Percentiles rank a stretch among this genome's conserved stretches.
Evolutionary conservation across 495 filamentous ascomycete genomes (phyloP).

Genomic region (Parathielavia hyrcaniae): DNA sequence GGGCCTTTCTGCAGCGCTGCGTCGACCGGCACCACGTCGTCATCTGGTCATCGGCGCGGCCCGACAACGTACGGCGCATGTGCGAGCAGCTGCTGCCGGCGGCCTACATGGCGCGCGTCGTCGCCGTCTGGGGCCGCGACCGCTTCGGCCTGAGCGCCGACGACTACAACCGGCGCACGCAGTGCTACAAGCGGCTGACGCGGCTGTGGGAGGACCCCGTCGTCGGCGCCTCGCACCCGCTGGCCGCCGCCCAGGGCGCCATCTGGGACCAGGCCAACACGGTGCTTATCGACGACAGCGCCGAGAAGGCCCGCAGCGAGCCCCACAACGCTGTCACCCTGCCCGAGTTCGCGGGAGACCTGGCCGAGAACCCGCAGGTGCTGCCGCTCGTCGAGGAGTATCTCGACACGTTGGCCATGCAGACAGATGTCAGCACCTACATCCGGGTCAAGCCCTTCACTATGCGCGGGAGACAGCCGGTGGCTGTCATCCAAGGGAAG

Average conservation of each 20-base stretch:
- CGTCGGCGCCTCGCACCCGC: conserved; percentile 44
- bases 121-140: conserved; percentile 77
- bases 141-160: conserved; percentile 56
- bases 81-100: conserved; percentile 47
- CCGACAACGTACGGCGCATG: conserved; percentile 61
- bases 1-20: conserved; percentile 60
- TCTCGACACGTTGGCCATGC: conserved; percentile 38
- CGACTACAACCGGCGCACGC: conserved; percentile 64
- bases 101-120: conserved; percentile 40
- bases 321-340: conserved; percentile 78
- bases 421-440: conserved; percentile 45
- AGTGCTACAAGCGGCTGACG: conserved; percentile 80
- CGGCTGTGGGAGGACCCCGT: conserved; percentile 59
- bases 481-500: neutral
- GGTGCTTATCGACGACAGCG: conserved; percentile 78
- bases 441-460: conserved; percentile 36
- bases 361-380: conserved; percentile 31
- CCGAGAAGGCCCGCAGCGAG: conserved; percentile 70
- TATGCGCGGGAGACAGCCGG: neutral
- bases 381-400: conserved; percentile 47
- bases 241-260: conserved; percentile 22
- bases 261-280: conserved; percentile 81
- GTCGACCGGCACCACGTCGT: conserved; percentile 66
- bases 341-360: conserved; percentile 61
- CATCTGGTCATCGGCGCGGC: conserved; percentile 83